Evolutionary conservation across 345 rosid species (phyloP).

Genomic region (Populus davidiana): DNA sequence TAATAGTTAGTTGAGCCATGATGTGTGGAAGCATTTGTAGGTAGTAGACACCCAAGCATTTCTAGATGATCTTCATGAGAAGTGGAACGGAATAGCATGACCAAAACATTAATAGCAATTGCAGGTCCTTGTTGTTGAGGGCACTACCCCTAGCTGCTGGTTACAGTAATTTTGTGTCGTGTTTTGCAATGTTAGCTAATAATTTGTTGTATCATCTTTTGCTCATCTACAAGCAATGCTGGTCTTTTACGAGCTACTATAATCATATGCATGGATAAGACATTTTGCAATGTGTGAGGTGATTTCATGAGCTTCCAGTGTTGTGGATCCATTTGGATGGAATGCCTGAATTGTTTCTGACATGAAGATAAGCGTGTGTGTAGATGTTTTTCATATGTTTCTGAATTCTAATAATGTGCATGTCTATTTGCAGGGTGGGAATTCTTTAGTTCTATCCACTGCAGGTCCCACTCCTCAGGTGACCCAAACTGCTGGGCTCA

Average conservation of each 20-base stretch:
- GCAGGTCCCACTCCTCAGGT: conserved; percentile 62
- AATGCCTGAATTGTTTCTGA: neutral
- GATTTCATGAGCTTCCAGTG: neutral
- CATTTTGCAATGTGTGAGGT: neutral
- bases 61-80: neutral
- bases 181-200: neutral
- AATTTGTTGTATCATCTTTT: neutral
- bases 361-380: neutral
- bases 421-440: conserved; percentile 60
- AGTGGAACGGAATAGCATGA: neutral
- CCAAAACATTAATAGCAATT: neutral
- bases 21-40: neutral
- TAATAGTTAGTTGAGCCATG: neutral
- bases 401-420: conserved; percentile 24
- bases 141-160: neutral
- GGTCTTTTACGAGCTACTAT: neutral
- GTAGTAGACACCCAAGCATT: neutral
- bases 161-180: neutral
- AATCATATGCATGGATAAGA: neutral
- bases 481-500: conserved; percentile 75
- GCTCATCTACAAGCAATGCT: neutral
- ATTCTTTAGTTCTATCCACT: conserved; percentile 60
- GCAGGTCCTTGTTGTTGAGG: neutral
- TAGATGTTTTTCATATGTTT: neutral
- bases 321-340: neutral